These are phyloP conservation scores for Colletotrichum ledebouriae DNA, from an alignment of 2,329 filamentous ascomycete species.

Conservation along the genomic window DNA sequence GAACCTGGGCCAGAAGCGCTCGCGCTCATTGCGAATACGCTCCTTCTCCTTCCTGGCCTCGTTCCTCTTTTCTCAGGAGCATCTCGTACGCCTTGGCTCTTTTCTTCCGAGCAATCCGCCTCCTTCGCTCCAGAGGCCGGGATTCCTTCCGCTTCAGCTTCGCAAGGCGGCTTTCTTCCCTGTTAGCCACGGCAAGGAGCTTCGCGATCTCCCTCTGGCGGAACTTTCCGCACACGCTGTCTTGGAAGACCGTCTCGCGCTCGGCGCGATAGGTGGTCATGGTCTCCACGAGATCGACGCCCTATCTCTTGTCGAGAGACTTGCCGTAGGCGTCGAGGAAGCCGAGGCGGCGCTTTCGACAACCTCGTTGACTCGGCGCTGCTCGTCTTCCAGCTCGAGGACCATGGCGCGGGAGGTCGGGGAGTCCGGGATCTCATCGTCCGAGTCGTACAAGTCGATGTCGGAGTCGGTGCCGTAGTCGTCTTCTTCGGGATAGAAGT, in stretches of 20 bases:
- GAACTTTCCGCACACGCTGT: slow-evolving; percentile 53
- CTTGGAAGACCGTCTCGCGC: slow-evolving; percentile 57
- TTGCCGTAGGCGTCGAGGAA: slow-evolving; percentile 58
- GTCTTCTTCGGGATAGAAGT: slow-evolving; percentile 65
- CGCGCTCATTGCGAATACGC: slow-evolving; percentile 58
- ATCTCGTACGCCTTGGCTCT: slow-evolving; percentile 51
- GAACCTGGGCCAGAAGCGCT: slow-evolving; percentile 63
- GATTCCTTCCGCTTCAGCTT: slow-evolving; percentile 20
- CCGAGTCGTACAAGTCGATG: slow-evolving; percentile 45
- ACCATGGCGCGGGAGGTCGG: slow-evolving; percentile 50
- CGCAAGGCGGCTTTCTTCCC: slow-evolving; percentile 51
- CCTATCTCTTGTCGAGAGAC: slow-evolving; percentile 52
- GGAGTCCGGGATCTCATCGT: slow-evolving; percentile 43
- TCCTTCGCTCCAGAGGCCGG: background rate
- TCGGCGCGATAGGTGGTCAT: slow-evolving; percentile 59
- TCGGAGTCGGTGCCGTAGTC: slow-evolving; percentile 53
- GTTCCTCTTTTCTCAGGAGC: slow-evolving; percentile 48
- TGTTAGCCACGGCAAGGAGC: slow-evolving; percentile 49
- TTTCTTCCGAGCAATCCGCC: background rate
- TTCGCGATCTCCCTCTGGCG: slow-evolving; percentile 49
- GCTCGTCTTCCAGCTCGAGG: slow-evolving; percentile 48
- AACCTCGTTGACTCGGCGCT: slow-evolving; percentile 49
- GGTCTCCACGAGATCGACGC: slow-evolving; percentile 52
- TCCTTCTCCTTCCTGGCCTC: slow-evolving; percentile 57
- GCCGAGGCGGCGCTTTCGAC: slow-evolving; percentile 53